Conservation (phyloP, 768 basidiomycete species). For the Lactarius sp. region DNA sequence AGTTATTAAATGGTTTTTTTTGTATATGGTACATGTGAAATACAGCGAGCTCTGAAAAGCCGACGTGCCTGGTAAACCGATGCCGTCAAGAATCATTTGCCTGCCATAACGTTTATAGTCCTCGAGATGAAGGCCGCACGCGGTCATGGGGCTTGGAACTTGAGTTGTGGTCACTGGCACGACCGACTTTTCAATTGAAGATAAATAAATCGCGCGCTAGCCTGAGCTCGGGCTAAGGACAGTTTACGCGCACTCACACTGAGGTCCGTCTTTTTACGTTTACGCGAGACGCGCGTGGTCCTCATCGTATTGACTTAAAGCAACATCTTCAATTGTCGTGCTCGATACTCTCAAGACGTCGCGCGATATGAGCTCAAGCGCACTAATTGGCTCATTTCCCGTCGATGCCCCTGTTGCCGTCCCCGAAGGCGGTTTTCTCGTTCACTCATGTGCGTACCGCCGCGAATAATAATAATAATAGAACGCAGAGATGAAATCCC, state of each 20-base stretch:
- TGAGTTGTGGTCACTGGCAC: not conserved
- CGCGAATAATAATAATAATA: too few species aligned
- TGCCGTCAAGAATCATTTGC: slow-evolving; percentile 90
- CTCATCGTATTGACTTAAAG: too few species aligned
- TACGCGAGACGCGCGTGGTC: too few species aligned
- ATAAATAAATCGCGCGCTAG: too few species aligned
- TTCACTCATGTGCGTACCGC: slow-evolving; percentile 35
- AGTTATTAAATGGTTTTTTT: too few species aligned
- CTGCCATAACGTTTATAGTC: slow-evolving; percentile 92
- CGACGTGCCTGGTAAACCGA: slow-evolving; percentile 72
- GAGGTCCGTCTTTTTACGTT: too few species aligned
- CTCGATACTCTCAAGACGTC: not conserved
- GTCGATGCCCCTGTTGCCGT: slow-evolving; percentile 1
- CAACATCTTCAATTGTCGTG: too few species aligned
- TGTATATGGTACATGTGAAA: not conserved
- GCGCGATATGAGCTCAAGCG: slow-evolving; percentile 13
- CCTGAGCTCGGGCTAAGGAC: too few species aligned
- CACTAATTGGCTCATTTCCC: not conserved
- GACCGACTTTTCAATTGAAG: too few species aligned
- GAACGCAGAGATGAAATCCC: too few species aligned
- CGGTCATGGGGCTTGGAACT: slow-evolving; percentile 1
- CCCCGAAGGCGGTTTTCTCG: slow-evolving; percentile 37
- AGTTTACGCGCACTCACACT: too few species aligned
- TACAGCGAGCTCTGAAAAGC: not conserved
- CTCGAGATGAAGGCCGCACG: slow-evolving; percentile 33